Base-by-base conservation (phyloP, 2,329 filamentous ascomycete species). In the Trichoderma afroharzianum region DNA sequence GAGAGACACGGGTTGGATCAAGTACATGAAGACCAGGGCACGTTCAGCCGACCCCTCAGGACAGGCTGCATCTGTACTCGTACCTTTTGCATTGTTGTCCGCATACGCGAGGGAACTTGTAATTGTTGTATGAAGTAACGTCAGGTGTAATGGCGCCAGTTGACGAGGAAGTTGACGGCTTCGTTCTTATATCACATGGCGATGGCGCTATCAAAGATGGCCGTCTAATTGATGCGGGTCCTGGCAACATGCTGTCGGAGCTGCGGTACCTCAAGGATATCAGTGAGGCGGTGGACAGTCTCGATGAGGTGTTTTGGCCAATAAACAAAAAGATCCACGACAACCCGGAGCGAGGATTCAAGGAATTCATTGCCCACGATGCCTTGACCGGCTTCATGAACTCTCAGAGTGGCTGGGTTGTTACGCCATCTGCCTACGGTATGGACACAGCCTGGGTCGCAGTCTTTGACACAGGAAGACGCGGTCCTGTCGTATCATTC, bases 381-480 rank as follows among this genome's bases (percentile, higher is more conserved):
- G 74, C 79, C 6, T 76, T 85, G 36, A 82, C 82, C 0, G 75
- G 76, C 8, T 85, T 80, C 62, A 75, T 84, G 72, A 73, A 76
- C 36, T 74, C 73, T 6, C 79, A 78, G 43, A 32, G 77, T 6
- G 80, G 78, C 6, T 84, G 83, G 81, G 73, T 77, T 6, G 82
- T 85, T 12, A 83, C 79, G 3, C 76, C 75, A 12, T 81, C 81
- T 3, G 81, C 82, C 0, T 83, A 83, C 71, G 81, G 79, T 12
- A 80, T 85, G 73, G 79, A 80, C 26, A 86, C 84, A 5, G 83
- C 83, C 9, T 85, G 83, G 75, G 78, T 81, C n/a, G 83, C 83
- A 2, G 78, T 81, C 0, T 83, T 78, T 68, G 80, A 82, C 39
- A 82, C 78, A 66, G 80, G 79, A 30, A 76, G 72, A 18, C 68